These are phyloP conservation scores for Mortierella sp. DNA, from an alignment of 371 early-diverging fungal species.

Conservation along the genomic window DNA sequence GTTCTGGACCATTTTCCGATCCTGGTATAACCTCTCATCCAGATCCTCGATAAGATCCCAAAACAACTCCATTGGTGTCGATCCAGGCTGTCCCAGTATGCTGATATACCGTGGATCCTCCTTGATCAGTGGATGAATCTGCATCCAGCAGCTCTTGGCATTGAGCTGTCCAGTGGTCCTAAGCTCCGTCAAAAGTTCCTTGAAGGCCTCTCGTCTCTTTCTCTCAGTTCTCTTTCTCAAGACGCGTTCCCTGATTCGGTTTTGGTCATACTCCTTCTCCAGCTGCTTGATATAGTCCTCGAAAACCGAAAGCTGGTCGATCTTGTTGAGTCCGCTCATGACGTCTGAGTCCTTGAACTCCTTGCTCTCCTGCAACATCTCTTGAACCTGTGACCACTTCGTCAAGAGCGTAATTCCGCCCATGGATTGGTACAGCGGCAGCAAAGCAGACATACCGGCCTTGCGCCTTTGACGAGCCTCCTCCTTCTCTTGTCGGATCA, in stretches of 20 bases:
- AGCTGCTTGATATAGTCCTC: slow-evolving; percentile 81
- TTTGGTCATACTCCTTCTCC: slow-evolving; percentile 71
- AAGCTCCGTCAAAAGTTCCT: slow-evolving; percentile 75
- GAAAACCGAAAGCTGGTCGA: slow-evolving; percentile 85
- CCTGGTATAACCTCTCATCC: slow-evolving; percentile 80
- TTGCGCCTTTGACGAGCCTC: slow-evolving; percentile 72
- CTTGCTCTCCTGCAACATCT: slow-evolving; percentile 61
- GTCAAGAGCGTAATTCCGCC: slow-evolving; percentile 77
- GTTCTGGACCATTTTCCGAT: slow-evolving; percentile 78
- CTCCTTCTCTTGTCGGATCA: slow-evolving; percentile 69
- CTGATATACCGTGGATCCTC: slow-evolving; percentile 76
- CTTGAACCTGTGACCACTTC: slow-evolving; percentile 78
- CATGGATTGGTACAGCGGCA: slow-evolving; percentile 66
- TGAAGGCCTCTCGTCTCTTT: slow-evolving; percentile 77
- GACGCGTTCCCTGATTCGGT: slow-evolving; percentile 56
- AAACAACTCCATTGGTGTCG: slow-evolving; percentile 91
- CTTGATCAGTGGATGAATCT: slow-evolving; percentile 82
- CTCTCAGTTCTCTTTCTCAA: slow-evolving; percentile 73
- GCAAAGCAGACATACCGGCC: slow-evolving; percentile 75
- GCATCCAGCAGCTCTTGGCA: slow-evolving; percentile 86
- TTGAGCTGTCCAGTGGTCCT: slow-evolving; percentile 67
- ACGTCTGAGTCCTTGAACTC: slow-evolving; percentile 68
- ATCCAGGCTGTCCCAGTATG: slow-evolving; percentile 89
- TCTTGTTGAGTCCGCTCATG: slow-evolving; percentile 80
- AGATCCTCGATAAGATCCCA: slow-evolving; percentile 90